phyloP scores from a whole-genome alignment of 257 asterid species.

The Solanum lignicaule region DNA sequence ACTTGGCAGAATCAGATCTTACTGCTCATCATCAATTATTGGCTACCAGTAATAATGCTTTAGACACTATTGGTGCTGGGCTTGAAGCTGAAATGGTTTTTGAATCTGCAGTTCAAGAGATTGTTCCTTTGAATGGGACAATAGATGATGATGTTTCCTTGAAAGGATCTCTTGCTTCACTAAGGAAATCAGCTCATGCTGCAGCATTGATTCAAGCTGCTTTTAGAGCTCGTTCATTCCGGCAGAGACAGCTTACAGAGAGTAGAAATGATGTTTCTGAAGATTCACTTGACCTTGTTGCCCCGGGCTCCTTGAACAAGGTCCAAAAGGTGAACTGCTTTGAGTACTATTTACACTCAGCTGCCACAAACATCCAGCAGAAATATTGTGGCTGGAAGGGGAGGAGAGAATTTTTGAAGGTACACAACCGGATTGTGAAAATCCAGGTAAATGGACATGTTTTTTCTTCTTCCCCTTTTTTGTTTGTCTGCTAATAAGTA shows the following conservation, averaged over 20 bases:
- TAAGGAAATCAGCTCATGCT: slow-evolving; percentile 13
- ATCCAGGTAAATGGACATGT: slow-evolving; percentile 10
- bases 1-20: slow-evolving; percentile 18
- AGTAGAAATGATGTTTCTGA: slow-evolving; percentile 4
- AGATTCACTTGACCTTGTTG: slow-evolving; percentile 8
- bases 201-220: slow-evolving; percentile 15
- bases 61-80: slow-evolving; percentile 3
- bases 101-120: slow-evolving; percentile 2
- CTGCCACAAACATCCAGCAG: slow-evolving; percentile 16
- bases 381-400: slow-evolving; percentile 18
- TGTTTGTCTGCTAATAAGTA: not conserved
- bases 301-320: slow-evolving; percentile 6
- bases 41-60: not conserved
- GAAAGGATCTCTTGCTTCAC: slow-evolving; percentile 14
- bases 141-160: slow-evolving; percentile 1
- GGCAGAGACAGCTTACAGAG: not conserved
- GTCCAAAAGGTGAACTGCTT: slow-evolving; percentile 9
- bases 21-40: slow-evolving; percentile 7
- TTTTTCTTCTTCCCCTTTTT: not conserved
- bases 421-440: slow-evolving; percentile 10
- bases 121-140: slow-evolving; percentile 2
- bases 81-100: slow-evolving; percentile 3
- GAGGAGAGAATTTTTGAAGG: slow-evolving; percentile 17
- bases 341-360: slow-evolving; percentile 16
- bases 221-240: slow-evolving; percentile 14